Evolutionary conservation across 306 rosid species (phyloP).

Genomic region (Sicyos edulis): DNA sequence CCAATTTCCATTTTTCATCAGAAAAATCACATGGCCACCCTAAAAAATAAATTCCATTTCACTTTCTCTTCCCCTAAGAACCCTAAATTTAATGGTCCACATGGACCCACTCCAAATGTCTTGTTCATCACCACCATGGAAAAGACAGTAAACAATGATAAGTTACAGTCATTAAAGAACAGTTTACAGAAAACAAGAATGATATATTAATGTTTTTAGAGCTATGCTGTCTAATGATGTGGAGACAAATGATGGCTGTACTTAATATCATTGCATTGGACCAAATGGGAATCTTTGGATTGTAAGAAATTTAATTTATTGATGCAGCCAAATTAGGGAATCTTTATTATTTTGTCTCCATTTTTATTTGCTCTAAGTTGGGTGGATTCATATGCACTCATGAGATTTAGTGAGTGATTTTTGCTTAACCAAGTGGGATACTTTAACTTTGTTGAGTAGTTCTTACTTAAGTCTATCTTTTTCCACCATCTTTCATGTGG

Average conservation of each 20-base stretch:
- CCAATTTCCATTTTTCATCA: neutral
- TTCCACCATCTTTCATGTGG: conserved; percentile 3
- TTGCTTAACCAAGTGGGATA: neutral
- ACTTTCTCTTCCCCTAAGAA: neutral
- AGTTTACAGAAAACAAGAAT: neutral
- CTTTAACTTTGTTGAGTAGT: neutral
- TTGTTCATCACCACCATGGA: neutral
- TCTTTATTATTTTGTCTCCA: conserved; percentile 15
- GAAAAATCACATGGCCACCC: neutral
- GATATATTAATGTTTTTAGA: neutral
- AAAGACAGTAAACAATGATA: conserved; percentile 17
- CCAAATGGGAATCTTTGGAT: conserved; percentile 21
- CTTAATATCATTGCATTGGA: neutral
- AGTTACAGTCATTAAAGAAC: conserved; percentile 10
- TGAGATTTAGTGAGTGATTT: neutral
- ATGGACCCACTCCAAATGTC: neutral
- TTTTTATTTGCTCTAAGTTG: conserved; percentile 10
- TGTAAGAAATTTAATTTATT: neutral
- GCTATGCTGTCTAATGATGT: neutral
- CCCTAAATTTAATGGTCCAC: conserved; percentile 4
- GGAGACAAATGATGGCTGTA: conserved; percentile 21
- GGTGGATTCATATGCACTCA: conserved; percentile 13
- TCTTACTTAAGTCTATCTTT: neutral
- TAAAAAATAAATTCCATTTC: neutral
- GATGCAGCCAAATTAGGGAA: conserved; percentile 11